A percentile compares a stretch with the other conserved stretches of the same genome.
These are phyloP conservation scores for Solanum tarapatanum DNA, from an alignment of 257 asterid species.

Conservation along the genomic window DNA sequence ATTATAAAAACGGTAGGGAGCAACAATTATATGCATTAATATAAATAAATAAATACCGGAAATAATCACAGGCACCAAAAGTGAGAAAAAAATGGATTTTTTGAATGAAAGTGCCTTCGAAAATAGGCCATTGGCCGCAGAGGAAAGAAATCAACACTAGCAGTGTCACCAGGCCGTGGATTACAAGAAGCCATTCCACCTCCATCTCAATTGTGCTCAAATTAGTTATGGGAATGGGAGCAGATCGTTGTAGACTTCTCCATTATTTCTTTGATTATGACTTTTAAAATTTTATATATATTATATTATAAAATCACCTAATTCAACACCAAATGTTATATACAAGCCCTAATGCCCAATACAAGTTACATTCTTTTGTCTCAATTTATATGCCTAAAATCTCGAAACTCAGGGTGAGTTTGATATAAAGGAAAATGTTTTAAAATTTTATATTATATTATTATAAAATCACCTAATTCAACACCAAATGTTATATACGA, in stretches of 20 bases:
- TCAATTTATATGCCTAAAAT: too few relatives aligned
- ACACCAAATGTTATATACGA: too few relatives aligned
- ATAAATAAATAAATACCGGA: constrained; percentile 28
- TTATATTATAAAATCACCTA: too few relatives aligned
- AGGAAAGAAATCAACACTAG: constrained; percentile 77
- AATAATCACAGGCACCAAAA: constrained; percentile 76
- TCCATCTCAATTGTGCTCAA: constrained; percentile 22
- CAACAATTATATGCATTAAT: background rate
- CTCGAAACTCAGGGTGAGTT: too few relatives aligned
- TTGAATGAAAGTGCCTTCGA: constrained; percentile 76
- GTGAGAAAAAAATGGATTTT: constrained; percentile 71
- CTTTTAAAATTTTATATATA: background rate
- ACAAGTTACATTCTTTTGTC: too few relatives aligned
- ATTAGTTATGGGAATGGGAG: background rate
- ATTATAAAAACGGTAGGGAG: background rate
- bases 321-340: too few relatives aligned
- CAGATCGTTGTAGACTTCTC: background rate
- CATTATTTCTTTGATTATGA: background rate
- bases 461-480: too few relatives aligned
- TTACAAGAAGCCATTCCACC: constrained; percentile 65
- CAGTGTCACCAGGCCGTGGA: constrained; percentile 69
- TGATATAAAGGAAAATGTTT: too few relatives aligned
- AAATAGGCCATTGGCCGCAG: constrained; percentile 98
- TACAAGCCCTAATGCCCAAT: too few relatives aligned
- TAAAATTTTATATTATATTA: too few relatives aligned